Base-by-base conservation (phyloP, 371 early-diverging fungal genomes). In the Globomyces sp. region DNA sequence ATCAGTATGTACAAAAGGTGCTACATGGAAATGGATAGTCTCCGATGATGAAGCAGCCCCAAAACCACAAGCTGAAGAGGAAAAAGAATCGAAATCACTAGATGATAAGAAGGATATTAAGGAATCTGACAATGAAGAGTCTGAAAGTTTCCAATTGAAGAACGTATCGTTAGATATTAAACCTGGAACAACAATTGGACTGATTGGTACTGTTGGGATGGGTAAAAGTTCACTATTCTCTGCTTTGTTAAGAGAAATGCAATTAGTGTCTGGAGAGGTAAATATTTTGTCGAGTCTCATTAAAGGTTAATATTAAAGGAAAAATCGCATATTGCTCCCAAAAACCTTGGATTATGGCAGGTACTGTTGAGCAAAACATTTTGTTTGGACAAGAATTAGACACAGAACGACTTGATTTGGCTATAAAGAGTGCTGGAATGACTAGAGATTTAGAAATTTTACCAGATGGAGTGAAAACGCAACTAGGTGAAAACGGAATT, bases 401-500 rank as follows among this genome's bases (percentile, higher is more conserved):
- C 53, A 8, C 8, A 37, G 5, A 24, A n/a, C 51, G n/a, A 10
- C n/a, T 45, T 36, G 3, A 42, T 40, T 13, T 4, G 1, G 51
- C 40, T 47, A 51, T 47, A 13, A 10, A 43, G n/a, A 41, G 13
- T 4, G 46, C 36, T 13, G 63, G 65, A 0, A 44, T 77, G 40
- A 62, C 4, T 11, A 64, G 57, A 11, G 83, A 82, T 57, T 52
- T 83, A 8, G 47, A 43, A n/a, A 59, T 67, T 34, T 63, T 80
- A 13, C 63, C 74, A 39, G 43, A 64, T 57, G 91, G 92, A 40
- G 94, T 94, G 75, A 64, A 74, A 65, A 92, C 93, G 0, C 89
- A 92, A 72, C 85, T 95, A 52, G 96, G 94, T 48, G 95, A 94
- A 74, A 85, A 85, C 37, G 79, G 80, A 2, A 53, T 76, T 41